Evolutionary conservation across 768 basidiomycete genomes (phyloP), one percentile per base, ranked within the genome.

Genomic region (Boletellus emodensis): DNA sequence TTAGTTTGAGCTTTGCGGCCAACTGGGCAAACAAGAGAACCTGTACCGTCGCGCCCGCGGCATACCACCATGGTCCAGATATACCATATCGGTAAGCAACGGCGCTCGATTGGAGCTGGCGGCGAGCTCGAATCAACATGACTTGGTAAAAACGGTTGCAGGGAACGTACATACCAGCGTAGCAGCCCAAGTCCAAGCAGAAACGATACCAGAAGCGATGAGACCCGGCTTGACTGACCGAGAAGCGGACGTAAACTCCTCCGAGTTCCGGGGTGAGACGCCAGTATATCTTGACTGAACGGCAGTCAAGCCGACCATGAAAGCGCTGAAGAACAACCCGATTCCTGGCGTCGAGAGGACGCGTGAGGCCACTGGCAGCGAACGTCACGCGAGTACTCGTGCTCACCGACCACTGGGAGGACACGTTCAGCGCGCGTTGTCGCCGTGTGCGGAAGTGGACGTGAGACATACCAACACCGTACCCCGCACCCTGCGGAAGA

Each of bases 121-220:
- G 44, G 51, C 12, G 69, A 49, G 5, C 14, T 58, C 40, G 22
- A 41, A 51, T 35, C 22, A 17, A 38, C 3, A 6, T 17, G 13
- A 28, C 35, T 20, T 10, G 9, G 24, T 3, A 24, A 34, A 34
- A 32, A 7, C 14, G 11, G 12, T 2, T 1, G 24, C 7, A 32
- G 49, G 15, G 36, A 5, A 72, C 52, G 18, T 49, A 84, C 52
- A n/a, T 50, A 84, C 85, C 51, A 89, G 67, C 1, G 87, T 90
- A 17, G 87, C 88, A 3, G 86, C 87, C 78, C 85, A 89, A n/a
- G 90, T 93, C 91, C 92, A 94, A 0, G 93, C 91, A 17, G 84
- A 87, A 18, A 95, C 92, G 52, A 96, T 94, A 2, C 94, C 94
- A 26, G 90, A 83, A 0, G 93, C 92, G 51, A 96, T 94, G 40